phyloP scores from a whole-genome alignment of 2,329 filamentous ascomycete species.

The Bipolaris victoriae region DNA sequence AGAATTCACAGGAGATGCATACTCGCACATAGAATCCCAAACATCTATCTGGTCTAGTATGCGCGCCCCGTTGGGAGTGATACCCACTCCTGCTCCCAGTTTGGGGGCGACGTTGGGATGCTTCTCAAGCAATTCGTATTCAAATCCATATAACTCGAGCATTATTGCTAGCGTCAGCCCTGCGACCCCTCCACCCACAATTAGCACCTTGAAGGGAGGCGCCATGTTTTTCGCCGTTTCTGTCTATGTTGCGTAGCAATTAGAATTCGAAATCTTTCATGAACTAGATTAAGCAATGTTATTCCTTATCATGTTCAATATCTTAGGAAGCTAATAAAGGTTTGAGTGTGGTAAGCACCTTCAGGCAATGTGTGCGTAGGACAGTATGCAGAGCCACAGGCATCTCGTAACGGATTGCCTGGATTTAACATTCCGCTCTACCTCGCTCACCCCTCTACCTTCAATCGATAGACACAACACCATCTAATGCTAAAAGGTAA shows the following conservation, averaged over 20 bases:
- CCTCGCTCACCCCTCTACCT: not conserved
- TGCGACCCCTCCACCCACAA: not conserved
- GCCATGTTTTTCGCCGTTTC: no score
- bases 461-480: no score
- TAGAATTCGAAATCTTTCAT: no score
- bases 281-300: no score
- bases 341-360: no score
- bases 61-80: not conserved
- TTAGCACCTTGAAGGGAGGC: no score
- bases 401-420: not conserved
- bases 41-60: conserved; percentile 1
- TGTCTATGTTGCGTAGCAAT: no score
- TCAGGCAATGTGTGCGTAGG: no score
- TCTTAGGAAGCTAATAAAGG: no score
- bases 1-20: conserved; percentile 1
- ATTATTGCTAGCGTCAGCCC: not conserved
- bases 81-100: no score
- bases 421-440: not conserved
- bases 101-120: not conserved
- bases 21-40: conserved; percentile 1
- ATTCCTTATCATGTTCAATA: no score
- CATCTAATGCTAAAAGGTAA: no score
- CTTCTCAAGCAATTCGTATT: conserved; percentile 2
- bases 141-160: not conserved
- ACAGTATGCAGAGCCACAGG: not conserved